Percentiles rank a stretch among this genome's conserved stretches.
phyloP scores from a whole-genome alignment of 352 stramenopile species.

The Stephanocyclus meneghinianus region DNA sequence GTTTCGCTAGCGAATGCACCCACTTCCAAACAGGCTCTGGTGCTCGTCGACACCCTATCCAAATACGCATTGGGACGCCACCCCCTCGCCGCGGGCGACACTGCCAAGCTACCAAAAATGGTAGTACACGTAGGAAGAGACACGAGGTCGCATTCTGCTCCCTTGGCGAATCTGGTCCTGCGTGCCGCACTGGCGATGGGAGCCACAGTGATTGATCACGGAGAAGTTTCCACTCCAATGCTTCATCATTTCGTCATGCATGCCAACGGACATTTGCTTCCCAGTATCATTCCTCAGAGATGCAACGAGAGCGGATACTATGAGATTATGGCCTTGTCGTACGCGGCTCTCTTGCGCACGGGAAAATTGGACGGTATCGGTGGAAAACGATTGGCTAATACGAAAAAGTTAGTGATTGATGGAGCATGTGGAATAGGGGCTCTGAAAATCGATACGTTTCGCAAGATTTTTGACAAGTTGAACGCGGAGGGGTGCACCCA shows the following conservation, averaged over 20 bases:
- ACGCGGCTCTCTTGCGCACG: constrained; percentile 86
- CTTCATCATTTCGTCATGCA: constrained; percentile 96
- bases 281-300: constrained; percentile 74
- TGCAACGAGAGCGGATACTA: constrained; percentile 93
- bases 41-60: constrained; percentile 34
- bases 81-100: not conserved
- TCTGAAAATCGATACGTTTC: constrained; percentile 70
- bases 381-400: constrained; percentile 27
- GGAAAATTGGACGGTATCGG: constrained; percentile 18
- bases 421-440: constrained; percentile 91
- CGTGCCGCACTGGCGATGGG: constrained; percentile 86
- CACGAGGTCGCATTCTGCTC: constrained; percentile 86
- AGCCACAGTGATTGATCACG: constrained; percentile 91
- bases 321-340: constrained; percentile 91
- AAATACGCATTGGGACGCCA: constrained; percentile 22
- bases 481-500: constrained; percentile 21
- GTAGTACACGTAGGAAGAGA: constrained; percentile 85
- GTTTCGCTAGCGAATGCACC: constrained; percentile 67
- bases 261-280: constrained; percentile 76
- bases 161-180: constrained; percentile 85
- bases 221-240: constrained; percentile 94
- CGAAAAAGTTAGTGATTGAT: constrained; percentile 87
- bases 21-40: constrained; percentile 31
- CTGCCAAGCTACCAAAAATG: constrained; percentile 33
- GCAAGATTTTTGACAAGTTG: constrained; percentile 29